These are phyloP conservation scores for Phytophthora nicotianae DNA, from an alignment of 352 stramenopile genomes.

Conservation along the genomic window DNA sequence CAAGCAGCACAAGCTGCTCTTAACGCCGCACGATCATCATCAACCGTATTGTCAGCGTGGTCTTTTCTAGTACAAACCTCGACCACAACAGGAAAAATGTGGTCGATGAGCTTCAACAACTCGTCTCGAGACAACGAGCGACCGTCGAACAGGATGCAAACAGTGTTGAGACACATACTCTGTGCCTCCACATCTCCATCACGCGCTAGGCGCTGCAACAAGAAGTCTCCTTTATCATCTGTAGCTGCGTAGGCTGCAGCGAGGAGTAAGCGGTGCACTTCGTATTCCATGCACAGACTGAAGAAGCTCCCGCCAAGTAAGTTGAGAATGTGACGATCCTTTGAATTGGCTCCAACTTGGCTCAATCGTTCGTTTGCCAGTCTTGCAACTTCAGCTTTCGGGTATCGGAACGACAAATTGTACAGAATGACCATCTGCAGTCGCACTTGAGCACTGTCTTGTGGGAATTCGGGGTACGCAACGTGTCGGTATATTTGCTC, in stretches of 20 bases:
- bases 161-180: constrained; percentile 63
- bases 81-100: constrained; percentile 52
- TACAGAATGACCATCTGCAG: constrained; percentile 75
- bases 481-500: constrained; percentile 59
- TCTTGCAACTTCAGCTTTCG: constrained; percentile 52
- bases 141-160: constrained; percentile 71
- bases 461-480: constrained; percentile 37
- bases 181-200: constrained; percentile 43
- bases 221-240: constrained; percentile 28
- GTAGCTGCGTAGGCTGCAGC: constrained; percentile 26
- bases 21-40: constrained; percentile 19
- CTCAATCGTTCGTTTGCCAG: constrained; percentile 43
- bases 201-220: constrained; percentile 43
- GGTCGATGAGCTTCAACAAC: constrained; percentile 45
- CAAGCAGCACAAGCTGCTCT: constrained; percentile 63
- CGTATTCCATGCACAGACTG: constrained; percentile 69
- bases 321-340: constrained; percentile 30
- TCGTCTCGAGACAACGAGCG: constrained; percentile 44
- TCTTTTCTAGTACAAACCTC: constrained; percentile 40
- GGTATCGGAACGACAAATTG: constrained; percentile 78
- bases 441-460: constrained; percentile 51
- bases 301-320: constrained; percentile 63
- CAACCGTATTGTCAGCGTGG: background rate
- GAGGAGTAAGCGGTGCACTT: constrained; percentile 53
- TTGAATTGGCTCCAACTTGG: constrained; percentile 33